Base-by-base conservation (phyloP, 2,329 filamentous ascomycete genomes). In the Pseudocercospora ulei region DNA sequence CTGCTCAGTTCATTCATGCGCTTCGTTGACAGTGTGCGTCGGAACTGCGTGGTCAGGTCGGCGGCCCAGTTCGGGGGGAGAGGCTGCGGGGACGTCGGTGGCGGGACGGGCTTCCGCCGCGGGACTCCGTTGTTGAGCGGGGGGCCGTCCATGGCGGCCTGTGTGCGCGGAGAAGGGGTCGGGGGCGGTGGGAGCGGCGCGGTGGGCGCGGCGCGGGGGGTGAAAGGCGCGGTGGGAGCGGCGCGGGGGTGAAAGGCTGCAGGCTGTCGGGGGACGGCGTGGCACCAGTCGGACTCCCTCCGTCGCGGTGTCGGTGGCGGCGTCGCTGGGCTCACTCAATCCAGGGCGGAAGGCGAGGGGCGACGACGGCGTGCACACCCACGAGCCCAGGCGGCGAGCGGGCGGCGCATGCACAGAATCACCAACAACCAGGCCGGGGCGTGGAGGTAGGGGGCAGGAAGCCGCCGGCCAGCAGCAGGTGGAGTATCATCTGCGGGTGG, bases 21-120 rank as follows among this genome's bases (percentile, higher is more conserved):
- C 68, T 83, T 87, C 41, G 82, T 85, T 60, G 83, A 80, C 57
- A 96, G 71, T 44, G 93, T 68, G 49, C 86, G 80, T 60, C 93
- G 84, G 62, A 95, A 95, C 57, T 85, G 81, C 54, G 80, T 68
- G 35, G 82, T 80, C 54, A 96, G 68, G 43, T 86, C 82, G 54
- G 76, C 72, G 16, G 86, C 84, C 77, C 79, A 83, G 56, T 74
- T 72, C 57, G 86, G 81, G 23, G 53, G 47, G 22, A 61, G 42
- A 22, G 52, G 47, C 26, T 45, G 43, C 19, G 35, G 30, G 17
- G 50, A 40, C 35, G 49, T 42, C 17, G 45, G 30, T 30, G 23
- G 37, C 22, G 54, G 53, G 11, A 57, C 55, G 18, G 55, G 55
- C 51, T 55, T 56, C 25, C 55, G 53, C 28, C 52, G 46, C 22